Evolutionary conservation across 83 land plant species (phyloP).

Genomic region (Larix sibirica): DNA sequence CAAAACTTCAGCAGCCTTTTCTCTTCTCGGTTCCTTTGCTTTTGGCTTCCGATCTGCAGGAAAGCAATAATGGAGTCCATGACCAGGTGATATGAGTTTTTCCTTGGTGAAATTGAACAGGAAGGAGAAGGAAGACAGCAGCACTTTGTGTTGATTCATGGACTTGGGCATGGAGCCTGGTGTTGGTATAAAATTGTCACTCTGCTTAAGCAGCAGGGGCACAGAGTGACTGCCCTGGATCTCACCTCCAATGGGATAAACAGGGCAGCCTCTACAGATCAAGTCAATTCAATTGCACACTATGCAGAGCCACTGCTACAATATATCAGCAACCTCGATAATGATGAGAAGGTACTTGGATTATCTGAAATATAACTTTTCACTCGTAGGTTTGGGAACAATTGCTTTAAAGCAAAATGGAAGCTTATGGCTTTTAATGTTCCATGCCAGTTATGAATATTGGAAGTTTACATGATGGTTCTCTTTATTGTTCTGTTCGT

Average conservation of each 20-base stretch:
- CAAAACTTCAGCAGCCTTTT: not conserved
- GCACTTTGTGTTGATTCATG: slow-evolving; percentile 44
- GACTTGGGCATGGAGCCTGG: slow-evolving; percentile 58
- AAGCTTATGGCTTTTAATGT: too few relatives aligned
- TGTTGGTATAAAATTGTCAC: slow-evolving; percentile 42
- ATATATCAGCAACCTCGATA: not conserved
- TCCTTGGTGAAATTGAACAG: too few relatives aligned
- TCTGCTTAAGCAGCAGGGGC: slow-evolving; percentile 23
- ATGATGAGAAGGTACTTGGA: not conserved
- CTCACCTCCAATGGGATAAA: slow-evolving; percentile 34
- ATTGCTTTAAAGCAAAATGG: too few relatives aligned
- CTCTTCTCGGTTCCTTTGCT: too few relatives aligned
- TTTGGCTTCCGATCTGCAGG: too few relatives aligned
- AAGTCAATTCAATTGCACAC: slow-evolving; percentile 17
- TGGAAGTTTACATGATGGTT: too few relatives aligned
- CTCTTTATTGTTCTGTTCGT: too few relatives aligned
- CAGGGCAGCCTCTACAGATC: slow-evolving; percentile 15
- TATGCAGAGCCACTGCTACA: slow-evolving; percentile 23
- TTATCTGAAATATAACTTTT: too few relatives aligned
- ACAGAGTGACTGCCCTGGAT: slow-evolving; percentile 40
- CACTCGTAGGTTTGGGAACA: too few relatives aligned
- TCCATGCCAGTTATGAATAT: too few relatives aligned
- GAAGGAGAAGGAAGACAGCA: not conserved
- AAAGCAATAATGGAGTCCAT: too few relatives aligned
- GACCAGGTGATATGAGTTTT: too few relatives aligned